These are phyloP conservation scores for Aciculosporium take DNA, from an alignment of 2,329 filamentous ascomycete species.

Conservation along the genomic window DNA sequence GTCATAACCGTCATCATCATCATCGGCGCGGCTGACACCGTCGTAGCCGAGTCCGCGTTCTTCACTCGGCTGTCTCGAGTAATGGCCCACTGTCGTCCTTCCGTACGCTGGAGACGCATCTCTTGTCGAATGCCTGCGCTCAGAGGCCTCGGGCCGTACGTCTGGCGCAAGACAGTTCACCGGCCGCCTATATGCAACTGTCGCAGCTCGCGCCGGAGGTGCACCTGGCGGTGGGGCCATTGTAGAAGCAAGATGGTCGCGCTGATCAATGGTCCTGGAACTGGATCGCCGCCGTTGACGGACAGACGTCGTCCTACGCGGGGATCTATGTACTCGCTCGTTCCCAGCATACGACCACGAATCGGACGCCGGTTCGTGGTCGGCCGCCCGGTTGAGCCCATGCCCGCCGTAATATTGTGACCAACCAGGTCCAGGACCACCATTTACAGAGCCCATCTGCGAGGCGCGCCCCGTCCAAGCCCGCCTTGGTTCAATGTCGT, in stretches of 20 bases:
- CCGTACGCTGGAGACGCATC: conserved; percentile 8
- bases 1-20: conserved; percentile 3
- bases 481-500: conserved; percentile 12
- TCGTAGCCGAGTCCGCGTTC: conserved; percentile 3
- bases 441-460: conserved; percentile 17
- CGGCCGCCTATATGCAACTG: conserved; percentile 18
- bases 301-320: conserved; percentile 16
- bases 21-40: neutral
- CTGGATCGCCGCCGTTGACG: conserved; percentile 8
- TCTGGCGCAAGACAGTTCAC: conserved; percentile 15
- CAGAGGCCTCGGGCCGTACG: conserved; percentile 6
- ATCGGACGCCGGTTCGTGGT: conserved; percentile 10
- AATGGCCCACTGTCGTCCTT: neutral
- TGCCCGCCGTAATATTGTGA: conserved; percentile 13
- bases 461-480: conserved; percentile 17
- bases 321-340: conserved; percentile 19
- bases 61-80: conserved; percentile 2
- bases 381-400: conserved; percentile 8
- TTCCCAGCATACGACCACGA: conserved; percentile 16
- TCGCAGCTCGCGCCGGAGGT: conserved; percentile 12
- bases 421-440: conserved; percentile 14
- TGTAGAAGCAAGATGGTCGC: conserved; percentile 10
- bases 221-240: conserved; percentile 15
- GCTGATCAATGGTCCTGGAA: conserved; percentile 16
- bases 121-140: conserved; percentile 7